These are phyloP conservation scores for Mucuna pruriens DNA, from an alignment of 306 rosid genomes.

Conservation along the genomic window DNA sequence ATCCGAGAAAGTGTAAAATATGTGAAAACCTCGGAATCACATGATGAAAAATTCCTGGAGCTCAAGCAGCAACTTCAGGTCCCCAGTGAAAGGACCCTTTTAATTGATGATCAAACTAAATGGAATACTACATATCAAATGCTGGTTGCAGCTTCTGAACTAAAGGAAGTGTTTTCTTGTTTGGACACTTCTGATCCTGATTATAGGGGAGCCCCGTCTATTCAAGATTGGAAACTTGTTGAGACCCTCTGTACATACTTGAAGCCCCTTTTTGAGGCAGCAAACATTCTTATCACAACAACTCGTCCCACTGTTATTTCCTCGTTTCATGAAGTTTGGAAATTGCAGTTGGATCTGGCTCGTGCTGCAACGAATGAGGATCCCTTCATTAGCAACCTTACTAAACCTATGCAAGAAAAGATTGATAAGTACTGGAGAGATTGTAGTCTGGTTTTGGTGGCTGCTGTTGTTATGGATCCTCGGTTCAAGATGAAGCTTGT, in stretches of 20 bases:
- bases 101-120: slow-evolving; percentile 73
- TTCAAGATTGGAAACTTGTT: slow-evolving; percentile 83
- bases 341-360: slow-evolving; percentile 72
- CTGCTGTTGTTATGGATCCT: slow-evolving; percentile 97
- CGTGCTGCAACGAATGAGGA: slow-evolving; percentile 67
- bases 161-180: slow-evolving; percentile 85
- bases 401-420: slow-evolving; percentile 65
- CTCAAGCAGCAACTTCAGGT: slow-evolving; percentile 88
- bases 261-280: slow-evolving; percentile 79
- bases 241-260: slow-evolving; percentile 74
- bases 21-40: slow-evolving; percentile 84
- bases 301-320: slow-evolving; percentile 70
- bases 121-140: slow-evolving; percentile 89
- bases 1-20: slow-evolving; percentile 80
- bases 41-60: slow-evolving; percentile 79
- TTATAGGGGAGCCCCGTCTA: slow-evolving; percentile 71
- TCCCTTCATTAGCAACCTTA: slow-evolving; percentile 57
- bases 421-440: slow-evolving; percentile 84
- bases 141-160: slow-evolving; percentile 80
- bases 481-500: slow-evolving; percentile 97
- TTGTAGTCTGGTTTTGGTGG: slow-evolving; percentile 74
- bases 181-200: slow-evolving; percentile 86
- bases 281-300: slow-evolving; percentile 64
- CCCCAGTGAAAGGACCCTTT: slow-evolving; percentile 65
- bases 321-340: slow-evolving; percentile 88